Evolutionary conservation across 2,329 filamentous ascomycete species (phyloP), one percentile per base, ranked within the genome.

Genomic region (Bretziella fagacearum): DNA sequence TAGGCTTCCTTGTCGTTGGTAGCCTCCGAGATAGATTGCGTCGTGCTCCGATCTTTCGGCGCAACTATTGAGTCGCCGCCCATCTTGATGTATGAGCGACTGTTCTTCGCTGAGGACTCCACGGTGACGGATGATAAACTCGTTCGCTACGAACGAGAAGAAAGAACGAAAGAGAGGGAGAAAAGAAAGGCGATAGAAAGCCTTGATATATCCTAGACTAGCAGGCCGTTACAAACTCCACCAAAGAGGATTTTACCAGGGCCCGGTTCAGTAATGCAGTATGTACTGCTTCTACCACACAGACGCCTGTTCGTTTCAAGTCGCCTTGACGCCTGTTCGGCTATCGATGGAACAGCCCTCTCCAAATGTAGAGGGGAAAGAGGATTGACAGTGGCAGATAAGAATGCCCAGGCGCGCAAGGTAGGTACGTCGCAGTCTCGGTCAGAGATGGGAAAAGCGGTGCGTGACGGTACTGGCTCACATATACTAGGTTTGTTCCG

Each of bases 61-160:
- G 22, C 10, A 27, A 27, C 17, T 22, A 23, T 40, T 22, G 47
- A 26, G 8, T 46, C n/a, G 29, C 7, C 23, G 20, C 26, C 41
- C 47, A 49, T 49, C 33, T 35, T 42, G 13, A 49, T 45, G 17
- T 49, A 49, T 7, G 43, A 43, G 22, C 36, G n/a, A 27, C 36
- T 32, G 44, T 20, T 40, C 23, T 15, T 29, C 5, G 39, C 33
- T 30, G 32, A 13, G 29, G 36, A 25, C 23, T 32, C 41, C 47
- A 49, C 26, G 25, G 27, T 45, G 26, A 15, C 10, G 27, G 18
- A 18, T 41, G 15, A 17, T 4, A 32, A 11, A 26, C n/a, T 11
- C n/a, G 22, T 27, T 15, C 26, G 7, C 17, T 7, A 20, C 13
- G 10, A 22, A 39, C 23, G 36, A 26, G 29, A 20, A 30, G 15